Percentiles rank a stretch among this genome's conserved stretches.
Conservation (phyloP, 352 stramenopile species). For the Chrysophaeum taylorii region DNA sequence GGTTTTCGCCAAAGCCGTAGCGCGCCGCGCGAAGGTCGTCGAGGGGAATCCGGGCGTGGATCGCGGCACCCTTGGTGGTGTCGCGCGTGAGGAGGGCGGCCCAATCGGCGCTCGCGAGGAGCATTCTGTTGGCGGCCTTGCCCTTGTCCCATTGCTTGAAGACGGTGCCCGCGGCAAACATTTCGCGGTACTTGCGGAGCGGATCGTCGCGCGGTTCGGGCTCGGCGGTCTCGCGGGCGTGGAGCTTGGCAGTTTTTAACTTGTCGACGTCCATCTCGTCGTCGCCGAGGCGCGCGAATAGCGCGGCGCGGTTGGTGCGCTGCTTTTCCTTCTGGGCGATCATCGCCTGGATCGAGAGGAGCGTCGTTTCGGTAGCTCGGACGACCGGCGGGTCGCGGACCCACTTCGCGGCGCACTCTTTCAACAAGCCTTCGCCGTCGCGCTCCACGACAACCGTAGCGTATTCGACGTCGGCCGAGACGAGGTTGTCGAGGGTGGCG, state of each 20-base stretch:
- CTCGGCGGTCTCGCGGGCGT: not conserved
- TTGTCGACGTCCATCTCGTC: not conserved
- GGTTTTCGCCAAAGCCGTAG: not conserved
- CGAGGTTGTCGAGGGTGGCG: conserved; percentile 34
- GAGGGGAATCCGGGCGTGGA: conserved; percentile 11
- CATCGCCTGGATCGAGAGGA: conserved; percentile 31
- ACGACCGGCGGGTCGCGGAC: conserved; percentile 30
- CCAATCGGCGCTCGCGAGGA: conserved; percentile 14
- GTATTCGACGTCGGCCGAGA: conserved; percentile 30
- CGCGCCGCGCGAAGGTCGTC: not conserved
- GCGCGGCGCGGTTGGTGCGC: conserved; percentile 21
- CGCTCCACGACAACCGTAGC: conserved; percentile 30
- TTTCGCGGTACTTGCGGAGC: conserved; percentile 15
- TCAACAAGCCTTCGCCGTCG: conserved; percentile 28
- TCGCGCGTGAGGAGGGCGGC: conserved; percentile 12
- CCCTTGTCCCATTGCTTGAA: conserved; percentile 17
- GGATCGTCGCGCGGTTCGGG: conserved; percentile 15
- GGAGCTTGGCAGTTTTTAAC: conserved; percentile 11
- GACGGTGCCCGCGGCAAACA: conserved; percentile 1
- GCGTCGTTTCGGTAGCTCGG: conserved; percentile 25
- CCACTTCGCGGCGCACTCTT: conserved; percentile 29
- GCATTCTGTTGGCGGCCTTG: conserved; percentile 3
- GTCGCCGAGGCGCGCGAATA: conserved; percentile 23
- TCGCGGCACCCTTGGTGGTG: conserved; percentile 4
- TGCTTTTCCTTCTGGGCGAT: conserved; percentile 25